Evolutionary conservation across 345 rosid genomes (phyloP).

Genomic region (Microthlaspi erraticum): DNA sequence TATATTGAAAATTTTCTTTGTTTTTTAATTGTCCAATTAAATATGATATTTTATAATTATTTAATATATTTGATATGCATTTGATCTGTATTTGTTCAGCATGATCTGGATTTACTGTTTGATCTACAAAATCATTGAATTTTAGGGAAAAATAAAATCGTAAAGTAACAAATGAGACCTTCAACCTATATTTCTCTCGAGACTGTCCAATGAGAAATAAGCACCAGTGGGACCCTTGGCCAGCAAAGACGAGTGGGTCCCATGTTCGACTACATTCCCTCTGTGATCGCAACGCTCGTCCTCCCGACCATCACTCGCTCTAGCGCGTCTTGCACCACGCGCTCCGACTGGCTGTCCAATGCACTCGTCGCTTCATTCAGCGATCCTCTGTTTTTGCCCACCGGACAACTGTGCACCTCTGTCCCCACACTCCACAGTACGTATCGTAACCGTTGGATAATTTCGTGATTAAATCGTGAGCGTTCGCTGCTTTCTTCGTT

Average conservation of each 20-base stretch:
- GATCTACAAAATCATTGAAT: no score
- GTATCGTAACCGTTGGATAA: slow-evolving; percentile 64
- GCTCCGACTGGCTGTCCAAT: slow-evolving; percentile 69
- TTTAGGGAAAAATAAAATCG: no score
- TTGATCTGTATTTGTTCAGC: no score
- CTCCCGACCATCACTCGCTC: slow-evolving; percentile 73
- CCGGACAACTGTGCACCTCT: slow-evolving; percentile 70
- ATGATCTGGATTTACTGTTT: no score
- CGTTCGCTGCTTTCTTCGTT: slow-evolving; percentile 63
- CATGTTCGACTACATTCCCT: slow-evolving; percentile 66
- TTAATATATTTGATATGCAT: no score
- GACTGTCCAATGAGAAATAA: slow-evolving; percentile 64
- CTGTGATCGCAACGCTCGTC: slow-evolving; percentile 68
- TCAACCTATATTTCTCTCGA: no score
- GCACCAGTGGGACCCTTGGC: slow-evolving; percentile 56
- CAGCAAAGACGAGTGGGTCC: slow-evolving; percentile 64
- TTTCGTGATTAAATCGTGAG: slow-evolving; percentile 66
- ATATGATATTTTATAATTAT: no score
- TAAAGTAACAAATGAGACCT: no score
- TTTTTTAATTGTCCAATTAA: no score
- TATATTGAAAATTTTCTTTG: no score
- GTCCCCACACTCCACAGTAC: slow-evolving; percentile 61
- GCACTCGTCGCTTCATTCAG: slow-evolving; percentile 86
- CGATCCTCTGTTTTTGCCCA: slow-evolving; percentile 77
- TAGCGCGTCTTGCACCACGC: slow-evolving; percentile 63